A percentile compares a stretch with the other conserved stretches of the same genome.
These are phyloP conservation scores for Scheffersomyces parashehatae DNA, from an alignment of 1,139 yeast species.

Conservation along the genomic window DNA sequence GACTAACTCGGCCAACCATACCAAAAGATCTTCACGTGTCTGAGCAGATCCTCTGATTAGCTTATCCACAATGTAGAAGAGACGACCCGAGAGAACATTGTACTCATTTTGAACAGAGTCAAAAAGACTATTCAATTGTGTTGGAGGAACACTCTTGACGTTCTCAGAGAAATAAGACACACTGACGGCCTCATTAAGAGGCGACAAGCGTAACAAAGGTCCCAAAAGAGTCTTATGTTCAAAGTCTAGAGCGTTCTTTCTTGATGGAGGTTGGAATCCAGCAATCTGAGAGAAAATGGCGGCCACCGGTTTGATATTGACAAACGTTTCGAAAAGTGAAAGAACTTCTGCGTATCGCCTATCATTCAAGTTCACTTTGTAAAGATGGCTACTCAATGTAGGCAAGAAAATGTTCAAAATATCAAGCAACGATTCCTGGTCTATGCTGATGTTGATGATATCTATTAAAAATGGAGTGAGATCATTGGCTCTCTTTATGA, in stretches of 20 bases:
- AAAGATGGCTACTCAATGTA: slow-evolving; percentile 32
- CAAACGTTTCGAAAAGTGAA: slow-evolving; percentile 57
- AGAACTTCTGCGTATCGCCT: slow-evolving; percentile 53
- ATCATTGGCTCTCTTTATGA: slow-evolving; percentile 29
- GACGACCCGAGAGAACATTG: slow-evolving; percentile 53
- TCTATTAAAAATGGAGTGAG: slow-evolving; percentile 59
- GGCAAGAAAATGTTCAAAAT: slow-evolving; percentile 61
- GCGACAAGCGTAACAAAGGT: slow-evolving; percentile 74
- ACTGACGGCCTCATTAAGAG: slow-evolving; percentile 51
- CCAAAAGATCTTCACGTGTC: slow-evolving; percentile 62
- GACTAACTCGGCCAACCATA: slow-evolving; percentile 69
- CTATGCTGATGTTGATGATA: slow-evolving; percentile 57
- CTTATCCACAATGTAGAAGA: slow-evolving; percentile 70
- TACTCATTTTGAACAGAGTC: slow-evolving; percentile 64
- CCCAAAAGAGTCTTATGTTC: slow-evolving; percentile 73
- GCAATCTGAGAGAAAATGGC: slow-evolving; percentile 56
- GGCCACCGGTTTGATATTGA: slow-evolving; percentile 64
- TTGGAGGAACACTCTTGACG: slow-evolving; percentile 31
- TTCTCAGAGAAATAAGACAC: slow-evolving; percentile 48
- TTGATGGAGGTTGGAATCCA: slow-evolving; percentile 50
- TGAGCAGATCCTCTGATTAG: slow-evolving; percentile 73
- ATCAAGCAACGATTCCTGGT: slow-evolving; percentile 66
- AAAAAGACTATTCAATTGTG: slow-evolving; percentile 48
- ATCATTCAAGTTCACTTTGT: slow-evolving; percentile 41
- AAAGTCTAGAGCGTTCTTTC: slow-evolving; percentile 46